Evolutionary conservation across 495 filamentous ascomycete species (phyloP), one percentile per base, ranked within the genome.

Genomic region (Wilcoxina mikolae): DNA sequence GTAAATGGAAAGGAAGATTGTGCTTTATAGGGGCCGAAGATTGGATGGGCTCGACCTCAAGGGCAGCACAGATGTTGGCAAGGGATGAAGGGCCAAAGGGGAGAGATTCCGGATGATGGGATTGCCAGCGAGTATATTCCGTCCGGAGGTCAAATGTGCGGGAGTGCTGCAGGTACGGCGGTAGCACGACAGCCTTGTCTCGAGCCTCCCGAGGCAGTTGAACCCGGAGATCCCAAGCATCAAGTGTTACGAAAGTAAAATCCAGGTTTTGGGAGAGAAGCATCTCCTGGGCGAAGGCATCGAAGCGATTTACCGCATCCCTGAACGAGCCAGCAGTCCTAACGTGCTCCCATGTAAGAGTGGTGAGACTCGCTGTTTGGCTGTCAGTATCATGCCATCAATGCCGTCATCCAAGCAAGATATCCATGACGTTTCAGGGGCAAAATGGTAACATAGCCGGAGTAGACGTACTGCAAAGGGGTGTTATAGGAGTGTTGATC

Each of bases 281-380:
- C 65, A 94, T 82, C 71, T 96, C 88, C 58, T 82, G 79, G 57
- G 86, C 88, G 65, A 94, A 98, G 56, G 79, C 74, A 69, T 95
- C 89, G 69, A 98, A 94, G 49, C 85, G 85, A 69, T 83, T 88
- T 74, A 98, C 82, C 44, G 91, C 91, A 72, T 95, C 91, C 56
- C 90, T 81, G 77, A 98, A 98, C 51, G 87, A 85, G 49, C 91
- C 91, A 61, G 93, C 90, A 57, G 86, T 87, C 64, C 93, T 84
- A 63, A 96, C 93, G 71, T 98, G 88, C 70, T 98, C 91, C 93
- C 93, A 96, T 35, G 91, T 95, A 60, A 98, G 74, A 54, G 91
- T 98, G 24, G 91, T 98, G 69, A 98, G 76, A 71, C 89, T 95
- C 69, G 91, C 89, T 94, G 65, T 28, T 43, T 20, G 28, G n/a